Evolutionary conservation across 176 grass and related monocot genomes (phyloP).

Genomic region (Rhynchospora breviuscula): DNA sequence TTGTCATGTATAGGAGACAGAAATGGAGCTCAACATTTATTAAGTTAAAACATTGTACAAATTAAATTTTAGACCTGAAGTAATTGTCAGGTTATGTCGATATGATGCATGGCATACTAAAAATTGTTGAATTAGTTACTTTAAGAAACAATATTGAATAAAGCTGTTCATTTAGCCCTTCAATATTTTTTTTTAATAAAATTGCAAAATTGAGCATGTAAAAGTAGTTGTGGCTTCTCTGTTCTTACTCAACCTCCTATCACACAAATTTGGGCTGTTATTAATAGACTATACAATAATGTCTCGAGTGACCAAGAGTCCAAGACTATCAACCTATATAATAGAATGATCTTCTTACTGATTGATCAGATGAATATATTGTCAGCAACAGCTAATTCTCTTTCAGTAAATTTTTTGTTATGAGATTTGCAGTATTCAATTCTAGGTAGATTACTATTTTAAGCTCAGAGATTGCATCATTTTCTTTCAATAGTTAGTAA

Average conservation of each 20-base stretch:
- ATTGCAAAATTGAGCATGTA: too few relatives aligned
- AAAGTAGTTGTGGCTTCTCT: background rate
- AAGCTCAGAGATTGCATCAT: background rate
- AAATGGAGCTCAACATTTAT: too few relatives aligned
- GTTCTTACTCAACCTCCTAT: background rate
- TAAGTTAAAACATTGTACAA: too few relatives aligned
- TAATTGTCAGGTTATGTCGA: too few relatives aligned
- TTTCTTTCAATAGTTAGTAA: background rate
- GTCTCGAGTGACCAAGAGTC: too few relatives aligned
- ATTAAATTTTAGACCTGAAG: too few relatives aligned
- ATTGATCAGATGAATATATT: background rate
- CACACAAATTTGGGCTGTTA: background rate
- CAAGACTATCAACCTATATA: background rate
- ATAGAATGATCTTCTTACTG: background rate
- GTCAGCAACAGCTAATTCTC: background rate
- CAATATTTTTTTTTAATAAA: background rate
- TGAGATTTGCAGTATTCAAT: background rate
- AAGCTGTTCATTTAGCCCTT: background rate
- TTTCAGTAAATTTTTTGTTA: background rate
- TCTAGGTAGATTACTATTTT: background rate
- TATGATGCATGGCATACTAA: too few relatives aligned
- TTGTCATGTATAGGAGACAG: too few relatives aligned
- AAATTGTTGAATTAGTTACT: too few relatives aligned
- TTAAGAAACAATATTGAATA: background rate
- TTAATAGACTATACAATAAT: background rate